Conservation (phyloP, 306 rosid species). For the Coriaria nepalensis region DNA sequence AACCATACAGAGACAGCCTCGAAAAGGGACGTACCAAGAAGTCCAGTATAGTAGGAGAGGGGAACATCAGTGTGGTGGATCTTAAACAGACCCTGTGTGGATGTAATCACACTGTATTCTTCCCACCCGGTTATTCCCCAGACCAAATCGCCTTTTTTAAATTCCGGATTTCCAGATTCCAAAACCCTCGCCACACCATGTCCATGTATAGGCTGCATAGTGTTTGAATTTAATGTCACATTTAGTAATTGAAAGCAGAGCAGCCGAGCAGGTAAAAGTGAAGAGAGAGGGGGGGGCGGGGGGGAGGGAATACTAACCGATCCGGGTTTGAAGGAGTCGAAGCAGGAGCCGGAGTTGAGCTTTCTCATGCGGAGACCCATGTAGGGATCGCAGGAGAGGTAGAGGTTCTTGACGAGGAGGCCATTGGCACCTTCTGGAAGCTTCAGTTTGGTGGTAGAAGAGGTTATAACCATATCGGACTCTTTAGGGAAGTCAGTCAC, state of each 20-base stretch:
- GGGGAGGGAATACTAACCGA: too few species aligned
- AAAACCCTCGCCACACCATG: conserved; percentile 45
- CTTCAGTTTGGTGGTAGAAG: conserved; percentile 18
- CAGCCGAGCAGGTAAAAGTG: too few species aligned
- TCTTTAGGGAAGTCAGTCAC: conserved; percentile 30
- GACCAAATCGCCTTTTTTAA: conserved; percentile 52
- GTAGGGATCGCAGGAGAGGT: conserved; percentile 63
- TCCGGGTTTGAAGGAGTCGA: conserved; percentile 24
- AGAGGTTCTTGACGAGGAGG: conserved; percentile 45
- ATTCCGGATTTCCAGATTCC: conserved; percentile 38
- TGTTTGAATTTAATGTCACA: too few species aligned
- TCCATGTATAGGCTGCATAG: conserved; percentile 38
- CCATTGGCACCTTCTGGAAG: conserved; percentile 23
- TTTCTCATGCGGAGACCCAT: conserved; percentile 24
- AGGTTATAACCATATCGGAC: conserved; percentile 23
- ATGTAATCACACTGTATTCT: conserved; percentile 36
- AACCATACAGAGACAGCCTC: not conserved
- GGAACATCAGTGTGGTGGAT: conserved; percentile 51
- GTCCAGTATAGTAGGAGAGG: conserved; percentile 41
- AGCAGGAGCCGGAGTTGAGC: not conserved
- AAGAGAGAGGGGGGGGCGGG: too few species aligned
- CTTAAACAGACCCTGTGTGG: conserved; percentile 19
- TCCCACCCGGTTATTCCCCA: conserved; percentile 54
- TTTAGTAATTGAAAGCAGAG: too few species aligned
- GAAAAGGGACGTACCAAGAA: conserved; percentile 36